Conservation (phyloP, 1,139 yeast genomes). For the Blastobotrys capitulatus region DNA sequence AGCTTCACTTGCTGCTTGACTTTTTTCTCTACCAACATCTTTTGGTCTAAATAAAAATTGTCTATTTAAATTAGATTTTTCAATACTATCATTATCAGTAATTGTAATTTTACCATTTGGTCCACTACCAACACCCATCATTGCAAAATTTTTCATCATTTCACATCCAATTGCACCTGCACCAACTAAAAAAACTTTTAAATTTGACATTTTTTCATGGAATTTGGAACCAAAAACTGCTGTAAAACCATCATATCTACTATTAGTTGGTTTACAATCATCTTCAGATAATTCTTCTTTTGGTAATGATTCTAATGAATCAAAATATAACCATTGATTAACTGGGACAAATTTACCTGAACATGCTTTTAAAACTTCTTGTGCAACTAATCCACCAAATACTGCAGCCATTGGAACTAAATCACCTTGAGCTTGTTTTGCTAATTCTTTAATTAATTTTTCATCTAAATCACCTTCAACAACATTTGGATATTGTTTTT, state of each 20-base stretch:
- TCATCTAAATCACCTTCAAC: slow-evolving; percentile 56
- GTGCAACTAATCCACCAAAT: slow-evolving; percentile 93
- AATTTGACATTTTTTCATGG: slow-evolving; percentile 67
- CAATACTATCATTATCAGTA: slow-evolving; percentile 94
- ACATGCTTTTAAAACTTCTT: slow-evolving; percentile 91
- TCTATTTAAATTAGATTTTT: slow-evolving; percentile 90
- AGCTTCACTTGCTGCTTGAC: slow-evolving; percentile 86
- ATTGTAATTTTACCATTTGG: slow-evolving; percentile 77
- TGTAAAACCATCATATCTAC: slow-evolving; percentile 88
- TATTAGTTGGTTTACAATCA: slow-evolving; percentile 65
- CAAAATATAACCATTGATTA: slow-evolving; percentile 88
- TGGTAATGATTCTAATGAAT: slow-evolving; percentile 87
- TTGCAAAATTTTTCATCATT: slow-evolving; percentile 97
- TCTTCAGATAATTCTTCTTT: slow-evolving; percentile 53
- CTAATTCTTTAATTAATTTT: slow-evolving; percentile 60
- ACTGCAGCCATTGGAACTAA: slow-evolving; percentile 86
- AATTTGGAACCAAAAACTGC: slow-evolving; percentile 86
- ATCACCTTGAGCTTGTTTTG: slow-evolving; percentile 89
- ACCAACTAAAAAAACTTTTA: slow-evolving; percentile 87
- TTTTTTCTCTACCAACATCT: slow-evolving; percentile 88
- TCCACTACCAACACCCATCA: slow-evolving; percentile 93
- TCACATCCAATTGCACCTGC: slow-evolving; percentile 99
- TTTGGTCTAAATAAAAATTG: slow-evolving; percentile 91
- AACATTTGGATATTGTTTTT: slow-evolving; percentile 53
- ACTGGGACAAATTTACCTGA: slow-evolving; percentile 92